These are phyloP conservation scores for Rhizoclosmatium globosum DNA, from an alignment of 192 early-diverging fungal species.

Conservation along the genomic window DNA sequence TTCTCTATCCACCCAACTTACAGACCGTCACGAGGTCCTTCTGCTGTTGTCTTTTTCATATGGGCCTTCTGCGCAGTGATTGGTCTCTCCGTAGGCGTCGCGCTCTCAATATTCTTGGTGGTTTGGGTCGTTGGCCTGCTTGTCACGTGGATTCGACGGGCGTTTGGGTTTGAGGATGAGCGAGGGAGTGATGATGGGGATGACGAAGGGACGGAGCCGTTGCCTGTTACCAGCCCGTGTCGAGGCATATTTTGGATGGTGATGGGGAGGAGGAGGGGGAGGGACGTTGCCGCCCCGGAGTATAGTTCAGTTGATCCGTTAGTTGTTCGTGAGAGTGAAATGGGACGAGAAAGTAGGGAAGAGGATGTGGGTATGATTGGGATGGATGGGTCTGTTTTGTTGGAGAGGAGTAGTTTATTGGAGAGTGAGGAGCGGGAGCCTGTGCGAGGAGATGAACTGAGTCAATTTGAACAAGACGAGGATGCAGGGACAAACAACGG, in stretches of 20 bases:
- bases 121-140: neutral
- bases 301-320: constrained; percentile 18
- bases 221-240: constrained; percentile 7
- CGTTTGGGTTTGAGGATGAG: constrained; percentile 8
- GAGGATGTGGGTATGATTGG: too few species aligned
- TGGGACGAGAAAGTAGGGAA: too few species aligned
- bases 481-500: too few species aligned
- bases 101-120: neutral
- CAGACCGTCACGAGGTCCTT: neutral
- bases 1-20: neutral
- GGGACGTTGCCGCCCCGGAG: neutral
- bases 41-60: constrained; percentile 10
- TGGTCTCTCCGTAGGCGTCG: constrained; percentile 12
- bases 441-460: too few species aligned
- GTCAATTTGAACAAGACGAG: too few species aligned
- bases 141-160: neutral
- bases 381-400: too few species aligned
- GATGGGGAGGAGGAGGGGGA: neutral
- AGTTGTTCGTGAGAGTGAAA: neutral
- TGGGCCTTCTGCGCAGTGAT: constrained; percentile 33
- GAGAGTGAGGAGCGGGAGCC: too few species aligned
- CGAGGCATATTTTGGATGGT: neutral
- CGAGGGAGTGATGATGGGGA: constrained; percentile 10
- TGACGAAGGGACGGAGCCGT: constrained; percentile 8
- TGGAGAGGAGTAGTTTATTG: too few species aligned